Percentiles rank a stretch among this genome's conserved stretches.
These are phyloP conservation scores for Zopfia rhizophila DNA, from an alignment of 2,329 filamentous ascomycete genomes.

Conservation along the genomic window DNA sequence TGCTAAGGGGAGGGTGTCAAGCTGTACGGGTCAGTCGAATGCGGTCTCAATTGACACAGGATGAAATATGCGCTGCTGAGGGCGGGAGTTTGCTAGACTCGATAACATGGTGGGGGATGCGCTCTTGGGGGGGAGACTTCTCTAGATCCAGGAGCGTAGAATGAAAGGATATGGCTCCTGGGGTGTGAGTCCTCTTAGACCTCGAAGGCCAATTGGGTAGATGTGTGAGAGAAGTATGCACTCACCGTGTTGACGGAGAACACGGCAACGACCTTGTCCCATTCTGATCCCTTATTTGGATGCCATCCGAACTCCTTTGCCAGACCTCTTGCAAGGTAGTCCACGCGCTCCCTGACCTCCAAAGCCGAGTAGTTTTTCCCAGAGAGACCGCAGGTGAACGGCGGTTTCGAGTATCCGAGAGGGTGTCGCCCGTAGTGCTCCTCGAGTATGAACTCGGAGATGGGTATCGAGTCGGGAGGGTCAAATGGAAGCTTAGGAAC, in stretches of 20 bases:
- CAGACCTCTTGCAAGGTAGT: conserved; percentile 74
- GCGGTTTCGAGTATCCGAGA: conserved; percentile 70
- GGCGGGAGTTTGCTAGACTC: too few relatives aligned
- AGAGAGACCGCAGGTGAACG: conserved; percentile 80
- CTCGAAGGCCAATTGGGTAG: too few relatives aligned
- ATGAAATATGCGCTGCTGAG: neutral
- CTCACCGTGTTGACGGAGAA: conserved; percentile 84
- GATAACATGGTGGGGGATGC: too few relatives aligned
- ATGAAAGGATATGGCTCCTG: too few relatives aligned
- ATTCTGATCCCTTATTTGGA: conserved; percentile 76
- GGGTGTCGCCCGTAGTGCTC: conserved; percentile 75
- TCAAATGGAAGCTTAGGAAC: conserved; percentile 70
- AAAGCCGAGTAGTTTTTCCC: conserved; percentile 72
- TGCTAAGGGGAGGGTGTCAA: conserved; percentile 78
- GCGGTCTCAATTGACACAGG: too few relatives aligned
- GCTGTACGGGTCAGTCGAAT: conserved; percentile 56
- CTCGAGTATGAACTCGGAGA: conserved; percentile 80
- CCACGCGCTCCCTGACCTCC: conserved; percentile 73
- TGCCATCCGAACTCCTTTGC: conserved; percentile 76
- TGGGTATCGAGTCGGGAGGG: conserved; percentile 77
- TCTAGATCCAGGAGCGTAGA: too few relatives aligned
- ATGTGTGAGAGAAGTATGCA: too few relatives aligned
- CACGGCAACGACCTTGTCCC: conserved; percentile 81
- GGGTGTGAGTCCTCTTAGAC: too few relatives aligned
- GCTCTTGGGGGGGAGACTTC: too few relatives aligned